Percentiles rank a stretch among this genome's conserved stretches.
Conservation (phyloP, 192 early-diverging fungal species). For the Entomortierella lignicola region DNA sequence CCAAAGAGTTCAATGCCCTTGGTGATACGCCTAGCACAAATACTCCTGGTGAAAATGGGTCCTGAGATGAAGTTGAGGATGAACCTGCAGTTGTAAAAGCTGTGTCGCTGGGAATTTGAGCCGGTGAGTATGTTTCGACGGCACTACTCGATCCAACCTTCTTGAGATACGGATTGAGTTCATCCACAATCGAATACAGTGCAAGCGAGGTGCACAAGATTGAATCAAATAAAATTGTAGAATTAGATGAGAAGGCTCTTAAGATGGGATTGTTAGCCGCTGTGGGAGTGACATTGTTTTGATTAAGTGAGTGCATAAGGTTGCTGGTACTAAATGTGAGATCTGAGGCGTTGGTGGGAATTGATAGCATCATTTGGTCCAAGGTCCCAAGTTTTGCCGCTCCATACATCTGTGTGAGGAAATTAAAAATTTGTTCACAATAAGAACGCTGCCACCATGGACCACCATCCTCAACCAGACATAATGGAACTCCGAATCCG, state of each 20-base stretch:
- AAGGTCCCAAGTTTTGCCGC: conserved; percentile 14
- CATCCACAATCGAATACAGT: conserved; percentile 28
- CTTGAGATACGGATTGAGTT: conserved; percentile 17
- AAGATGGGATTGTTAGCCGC: conserved; percentile 15
- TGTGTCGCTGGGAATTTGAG: neutral
- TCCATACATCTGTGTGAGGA: conserved; percentile 28
- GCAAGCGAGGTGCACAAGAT: conserved; percentile 38
- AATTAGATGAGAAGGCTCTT: conserved; percentile 7
- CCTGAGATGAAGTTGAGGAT: conserved; percentile 5
- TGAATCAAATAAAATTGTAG: conserved; percentile 28
- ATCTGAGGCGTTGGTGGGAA: conserved; percentile 21
- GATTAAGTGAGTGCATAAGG: neutral
- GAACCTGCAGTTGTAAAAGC: neutral
- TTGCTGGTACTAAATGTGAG: conserved; percentile 1
- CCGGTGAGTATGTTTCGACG: too few species aligned
- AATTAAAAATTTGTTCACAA: conserved; percentile 20
- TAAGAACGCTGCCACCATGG: conserved; percentile 39
- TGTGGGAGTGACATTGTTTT: neutral
- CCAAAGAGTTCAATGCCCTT: conserved; percentile 25
- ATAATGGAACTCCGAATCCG: conserved; percentile 28
- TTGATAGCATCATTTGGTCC: conserved; percentile 25
- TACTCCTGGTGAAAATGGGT: conserved; percentile 26
- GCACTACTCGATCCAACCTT: neutral
- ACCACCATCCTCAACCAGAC: conserved; percentile 40
- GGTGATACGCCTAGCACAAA: conserved; percentile 39